phyloP scores from a whole-genome alignment of 2,329 filamentous ascomycete genomes.

The Venturia effusa region DNA sequence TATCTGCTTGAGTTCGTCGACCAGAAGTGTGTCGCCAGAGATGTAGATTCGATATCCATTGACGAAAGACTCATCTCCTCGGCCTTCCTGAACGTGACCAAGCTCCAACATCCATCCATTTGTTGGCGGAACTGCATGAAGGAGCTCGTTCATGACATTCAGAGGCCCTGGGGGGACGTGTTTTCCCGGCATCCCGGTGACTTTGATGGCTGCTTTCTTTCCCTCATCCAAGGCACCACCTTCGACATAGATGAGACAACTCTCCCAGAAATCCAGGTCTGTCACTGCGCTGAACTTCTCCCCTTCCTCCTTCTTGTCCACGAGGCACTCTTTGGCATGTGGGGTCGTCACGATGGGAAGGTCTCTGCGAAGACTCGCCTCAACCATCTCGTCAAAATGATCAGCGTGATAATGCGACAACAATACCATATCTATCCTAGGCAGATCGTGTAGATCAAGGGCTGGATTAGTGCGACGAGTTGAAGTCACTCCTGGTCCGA shows the following conservation, averaged over 20 bases:
- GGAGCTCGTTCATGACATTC: constrained; percentile 34
- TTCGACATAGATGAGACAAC: constrained; percentile 35
- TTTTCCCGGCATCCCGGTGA: constrained; percentile 55
- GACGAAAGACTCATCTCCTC: constrained; percentile 23
- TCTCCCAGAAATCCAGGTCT: constrained; percentile 46
- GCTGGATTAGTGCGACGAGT: constrained; percentile 47
- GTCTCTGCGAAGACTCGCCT: constrained; percentile 38
- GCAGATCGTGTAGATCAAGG: constrained; percentile 48
- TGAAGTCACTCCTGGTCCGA: constrained; percentile 51
- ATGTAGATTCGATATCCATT: constrained; percentile 53
- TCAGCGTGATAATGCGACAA: constrained; percentile 55
- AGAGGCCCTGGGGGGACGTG: constrained; percentile 42
- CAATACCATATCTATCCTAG: constrained; percentile 48
- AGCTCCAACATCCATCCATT: constrained; percentile 59
- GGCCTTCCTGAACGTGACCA: constrained; percentile 31
- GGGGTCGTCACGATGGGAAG: constrained; percentile 55
- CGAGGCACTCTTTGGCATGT: constrained; percentile 46
- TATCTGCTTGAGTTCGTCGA: constrained; percentile 52
- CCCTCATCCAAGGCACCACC: constrained; percentile 12
- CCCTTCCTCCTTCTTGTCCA: constrained; percentile 27
- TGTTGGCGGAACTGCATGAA: constrained; percentile 48
- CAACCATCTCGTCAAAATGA: constrained; percentile 45
- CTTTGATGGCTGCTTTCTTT: constrained; percentile 37
- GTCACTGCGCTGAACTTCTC: constrained; percentile 46
- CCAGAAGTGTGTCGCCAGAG: constrained; percentile 53